Base-by-base conservation (phyloP, 805 yeast species). In the Sugiyamaella floridensis region DNA sequence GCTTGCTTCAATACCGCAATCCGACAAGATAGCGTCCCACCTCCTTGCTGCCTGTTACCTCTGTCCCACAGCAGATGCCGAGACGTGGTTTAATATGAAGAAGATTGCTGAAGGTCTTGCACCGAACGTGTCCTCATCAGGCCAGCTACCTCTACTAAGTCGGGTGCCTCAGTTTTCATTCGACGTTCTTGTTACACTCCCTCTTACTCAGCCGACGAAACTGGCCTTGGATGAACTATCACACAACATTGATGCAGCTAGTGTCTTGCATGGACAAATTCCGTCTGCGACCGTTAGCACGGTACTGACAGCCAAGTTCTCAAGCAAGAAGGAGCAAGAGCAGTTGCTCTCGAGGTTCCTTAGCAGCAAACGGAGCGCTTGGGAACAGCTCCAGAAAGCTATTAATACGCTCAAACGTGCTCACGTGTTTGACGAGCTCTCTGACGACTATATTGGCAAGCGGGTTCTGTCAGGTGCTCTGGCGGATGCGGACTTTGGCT, bases 401-500 rank as follows among this genome's bases (percentile, higher is more conserved):
- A 28, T 54, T 8, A 22, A 41, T 14, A 12, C 40, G 5, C 49
- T 54, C 2, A 15, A 26, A 29, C 14, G 29, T 16, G 47, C 43
- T 7, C 16, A 28, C 11, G 48, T 58, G 12, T 45, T 60, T 4
- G 26, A 45, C 10, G 47, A 50, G n/a, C 45, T 53, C 2, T 37
- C 43, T n/a, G 41, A 26, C 26, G 51, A 43, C 16, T 50, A 52
- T 52, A 16, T 58, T 2, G 52, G 51, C 9, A 40, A 54, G 29
- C 47, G 45, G 16, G 49, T 58, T 8, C 48, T 66, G 3, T 48
- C 51, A 18, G 59, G 54, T 11, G 55, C 64, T 22, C 53, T 65
- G 4, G 51, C 53, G 29, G 47, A 58, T 2, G 66, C 56, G 10
- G 61, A 60, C 37, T 63, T 66, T 46, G 62, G 55, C 5, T 58